These are phyloP conservation scores for Schrenkiella parvula DNA, from an alignment of 345 rosid species.

Conservation along the genomic window DNA sequence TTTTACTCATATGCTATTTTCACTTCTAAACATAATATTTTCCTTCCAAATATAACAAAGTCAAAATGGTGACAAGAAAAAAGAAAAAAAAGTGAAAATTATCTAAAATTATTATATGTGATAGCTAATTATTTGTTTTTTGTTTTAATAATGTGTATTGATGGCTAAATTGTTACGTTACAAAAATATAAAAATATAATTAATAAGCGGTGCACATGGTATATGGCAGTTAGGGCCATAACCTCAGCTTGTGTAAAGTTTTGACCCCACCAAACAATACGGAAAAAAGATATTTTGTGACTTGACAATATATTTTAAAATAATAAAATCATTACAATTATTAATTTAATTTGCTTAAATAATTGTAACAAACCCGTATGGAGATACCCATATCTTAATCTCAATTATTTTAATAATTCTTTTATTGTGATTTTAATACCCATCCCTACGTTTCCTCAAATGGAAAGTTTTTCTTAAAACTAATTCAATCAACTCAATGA, in stretches of 20 bases:
- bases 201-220: slow-evolving; percentile 35
- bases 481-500: slow-evolving; percentile 30
- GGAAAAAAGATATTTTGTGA: slow-evolving; percentile 31
- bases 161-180: slow-evolving; percentile 24
- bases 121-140: background rate
- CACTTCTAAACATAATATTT: background rate
- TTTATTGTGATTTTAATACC: slow-evolving; percentile 5
- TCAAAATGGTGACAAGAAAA: background rate
- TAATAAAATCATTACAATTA: background rate
- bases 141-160: background rate
- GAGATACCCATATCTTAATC: slow-evolving; percentile 21
- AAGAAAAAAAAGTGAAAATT: background rate
- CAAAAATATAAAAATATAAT: background rate
- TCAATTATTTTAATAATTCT: slow-evolving; percentile 8
- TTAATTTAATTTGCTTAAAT: slow-evolving; percentile 1
- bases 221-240: slow-evolving; percentile 37
- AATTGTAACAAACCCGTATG: slow-evolving; percentile 27
- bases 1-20: background rate
- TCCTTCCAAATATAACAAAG: background rate
- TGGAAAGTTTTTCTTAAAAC: slow-evolving; percentile 23
- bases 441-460: slow-evolving; percentile 29
- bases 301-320: slow-evolving; percentile 19
- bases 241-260: slow-evolving; percentile 34
- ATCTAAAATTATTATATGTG: background rate
- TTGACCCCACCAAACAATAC: slow-evolving; percentile 32